Percentiles rank a stretch among this genome's conserved stretches.
phyloP scores from a whole-genome alignment of 2,329 filamentous ascomycete genomes.

The Nothopassalora personata region DNA sequence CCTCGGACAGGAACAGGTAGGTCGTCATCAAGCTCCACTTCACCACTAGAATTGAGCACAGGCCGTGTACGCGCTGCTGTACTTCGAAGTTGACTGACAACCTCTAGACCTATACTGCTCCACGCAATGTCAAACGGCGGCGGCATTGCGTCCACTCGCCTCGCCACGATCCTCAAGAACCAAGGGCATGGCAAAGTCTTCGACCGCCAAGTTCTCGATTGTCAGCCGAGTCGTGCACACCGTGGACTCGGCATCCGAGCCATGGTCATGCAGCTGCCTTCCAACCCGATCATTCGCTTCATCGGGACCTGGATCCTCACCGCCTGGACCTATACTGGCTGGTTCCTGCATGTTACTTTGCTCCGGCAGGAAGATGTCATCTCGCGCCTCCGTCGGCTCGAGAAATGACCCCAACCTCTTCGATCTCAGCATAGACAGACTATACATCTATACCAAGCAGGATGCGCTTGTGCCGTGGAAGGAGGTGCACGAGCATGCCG shows the following conservation, averaged over 20 bases:
- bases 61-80: neutral
- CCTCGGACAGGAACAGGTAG: neutral
- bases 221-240: neutral
- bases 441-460: conserved; percentile 56
- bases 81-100: neutral
- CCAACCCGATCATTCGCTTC: neutral
- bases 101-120: conserved; percentile 19
- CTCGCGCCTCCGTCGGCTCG: conserved; percentile 4
- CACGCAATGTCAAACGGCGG: conserved; percentile 36
- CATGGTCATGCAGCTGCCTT: conserved; percentile 1
- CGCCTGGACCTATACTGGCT: neutral
- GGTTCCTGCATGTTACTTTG: neutral
- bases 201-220: conserved; percentile 2
- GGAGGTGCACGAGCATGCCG: conserved; percentile 53
- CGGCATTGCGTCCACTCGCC: conserved; percentile 21
- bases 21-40: neutral
- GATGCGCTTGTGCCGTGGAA: conserved; percentile 53
- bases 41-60: neutral
- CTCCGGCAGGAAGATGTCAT: conserved; percentile 9
- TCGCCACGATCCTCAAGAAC: conserved; percentile 15
- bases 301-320: neutral
- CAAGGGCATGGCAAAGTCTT: conserved; percentile 2
- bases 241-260: neutral
- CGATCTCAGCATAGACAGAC: conserved; percentile 31
- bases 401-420: conserved; percentile 15